Evolutionary conservation across 2,329 filamentous ascomycete genomes (phyloP).

Genomic region (Claviceps cyperi): DNA sequence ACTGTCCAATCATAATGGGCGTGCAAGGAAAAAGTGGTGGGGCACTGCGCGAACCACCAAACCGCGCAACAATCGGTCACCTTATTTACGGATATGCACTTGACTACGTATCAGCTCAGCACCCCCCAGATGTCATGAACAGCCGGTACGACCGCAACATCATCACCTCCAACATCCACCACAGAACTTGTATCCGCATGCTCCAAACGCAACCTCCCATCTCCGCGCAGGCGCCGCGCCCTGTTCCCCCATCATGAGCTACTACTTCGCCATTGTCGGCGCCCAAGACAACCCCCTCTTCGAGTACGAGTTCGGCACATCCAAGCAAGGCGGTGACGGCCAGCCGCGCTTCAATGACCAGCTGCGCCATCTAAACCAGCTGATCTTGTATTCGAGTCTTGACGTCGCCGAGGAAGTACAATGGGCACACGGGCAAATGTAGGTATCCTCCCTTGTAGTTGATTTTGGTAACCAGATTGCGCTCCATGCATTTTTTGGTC

Average conservation of each 20-base stretch:
- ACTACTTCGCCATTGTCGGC: slow-evolving; percentile 95
- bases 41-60: too few relatives aligned
- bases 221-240: slow-evolving; percentile 1
- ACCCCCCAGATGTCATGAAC: neutral
- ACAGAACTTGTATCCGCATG: neutral
- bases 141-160: neutral
- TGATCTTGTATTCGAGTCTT: slow-evolving; percentile 84
- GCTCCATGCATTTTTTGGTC: too few relatives aligned
- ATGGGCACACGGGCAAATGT: slow-evolving; percentile 81
- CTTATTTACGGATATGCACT: too few relatives aligned
- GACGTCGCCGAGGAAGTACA: slow-evolving; percentile 95
- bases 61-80: too few relatives aligned
- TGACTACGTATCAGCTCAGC: too few relatives aligned
- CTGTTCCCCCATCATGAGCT: slow-evolving; percentile 55
- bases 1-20: too few relatives aligned
- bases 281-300: slow-evolving; percentile 93
- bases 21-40: too few relatives aligned
- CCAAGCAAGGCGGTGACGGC: slow-evolving; percentile 89
- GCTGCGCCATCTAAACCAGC: slow-evolving; percentile 89
- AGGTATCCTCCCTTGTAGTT: slow-evolving; percentile 7
- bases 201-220: neutral
- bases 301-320: slow-evolving; percentile 93
- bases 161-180: neutral
- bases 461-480: too few relatives aligned
- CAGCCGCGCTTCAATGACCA: slow-evolving; percentile 77